Evolutionary conservation across 805 yeast species (phyloP), one percentile per base, ranked within the genome.

Genomic region (Schwanniomyces vanrijiae): DNA sequence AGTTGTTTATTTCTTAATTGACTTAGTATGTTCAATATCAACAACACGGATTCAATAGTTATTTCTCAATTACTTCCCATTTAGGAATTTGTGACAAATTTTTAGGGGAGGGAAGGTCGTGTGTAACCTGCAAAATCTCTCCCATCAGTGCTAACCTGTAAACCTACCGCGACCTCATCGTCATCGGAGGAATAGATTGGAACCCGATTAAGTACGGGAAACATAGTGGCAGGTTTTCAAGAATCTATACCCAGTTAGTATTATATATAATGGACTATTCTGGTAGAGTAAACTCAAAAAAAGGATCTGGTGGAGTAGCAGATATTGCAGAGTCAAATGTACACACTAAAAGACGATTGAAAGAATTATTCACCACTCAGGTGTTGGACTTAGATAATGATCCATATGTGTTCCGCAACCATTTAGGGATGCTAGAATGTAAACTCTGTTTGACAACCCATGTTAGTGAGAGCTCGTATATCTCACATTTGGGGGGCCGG

Each of bases 261-360:
- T 22, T 5, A 22, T 22, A 31, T 6, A 50, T 34, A 5, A 90
- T 90, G 97, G 96, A 90, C 64, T 88, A 88, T 60, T 91, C 89
- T 52, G 88, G 87, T 55, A 69, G 96, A 58, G 95, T 88, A 2
- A 96, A 96, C 39, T 86, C 96, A 5, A 90, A 90, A 66, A 83
- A 88, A 62, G 97, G 97, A 8, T 81, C 86, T 24, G 97, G 97
- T 54, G 97, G 96, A 5, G 74, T 90, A 16, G 97, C 96, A 0
- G 87, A 88, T 4, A 69, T 73, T 38, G 79, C 82, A 18, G 90
- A 86, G 53, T 73, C 84, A 5, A 87, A 88, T 56, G 79, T 82
- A 4, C 85, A 85, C 39, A 74, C 91, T 40, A 73, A 84, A 47
- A 82, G 82, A 47, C 76, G 96, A 33, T 78, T 90, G 7, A 77